Percentiles rank a stretch among this genome's conserved stretches.
These are phyloP conservation scores for Haematococcus lacustris DNA, from an alignment of 139 green algal genomes.

Conservation along the genomic window DNA sequence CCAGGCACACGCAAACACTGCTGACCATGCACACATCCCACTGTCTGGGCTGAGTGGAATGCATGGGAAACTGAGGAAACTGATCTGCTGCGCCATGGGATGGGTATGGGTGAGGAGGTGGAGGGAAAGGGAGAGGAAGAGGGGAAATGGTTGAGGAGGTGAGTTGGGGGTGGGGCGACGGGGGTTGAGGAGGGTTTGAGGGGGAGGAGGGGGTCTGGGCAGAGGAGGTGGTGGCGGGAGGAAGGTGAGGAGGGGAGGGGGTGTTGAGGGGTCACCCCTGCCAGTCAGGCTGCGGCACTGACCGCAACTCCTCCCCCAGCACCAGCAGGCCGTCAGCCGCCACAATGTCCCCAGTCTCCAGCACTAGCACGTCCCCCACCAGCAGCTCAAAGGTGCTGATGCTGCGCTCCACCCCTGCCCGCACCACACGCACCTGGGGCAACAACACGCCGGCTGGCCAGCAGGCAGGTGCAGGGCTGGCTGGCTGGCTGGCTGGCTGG, in stretches of 20 bases:
- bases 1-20: not conserved
- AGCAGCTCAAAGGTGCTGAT: slow-evolving; percentile 58
- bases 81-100: not conserved
- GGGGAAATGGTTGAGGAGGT: too few species aligned
- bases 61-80: not conserved
- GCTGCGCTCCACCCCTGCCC: slow-evolving; percentile 33
- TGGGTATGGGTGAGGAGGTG: not conserved
- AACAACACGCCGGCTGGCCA: not conserved
- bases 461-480: too few species aligned
- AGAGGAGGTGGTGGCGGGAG: not conserved
- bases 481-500: too few species aligned
- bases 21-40: not conserved
- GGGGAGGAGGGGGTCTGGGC: not conserved
- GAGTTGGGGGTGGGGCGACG: too few species aligned
- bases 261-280: not conserved
- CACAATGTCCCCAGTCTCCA: slow-evolving; percentile 81
- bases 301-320: slow-evolving; percentile 55
- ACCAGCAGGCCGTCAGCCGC: slow-evolving; percentile 70
- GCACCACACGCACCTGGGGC: slow-evolving; percentile 57
- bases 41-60: not conserved
- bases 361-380: slow-evolving; percentile 71
- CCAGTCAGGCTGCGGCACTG: slow-evolving; percentile 6
- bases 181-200: too few species aligned
- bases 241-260: not conserved
- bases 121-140: too few species aligned